Evolutionary conservation across 345 rosid genomes (phyloP).

Genomic region (Murraya paniculata): DNA sequence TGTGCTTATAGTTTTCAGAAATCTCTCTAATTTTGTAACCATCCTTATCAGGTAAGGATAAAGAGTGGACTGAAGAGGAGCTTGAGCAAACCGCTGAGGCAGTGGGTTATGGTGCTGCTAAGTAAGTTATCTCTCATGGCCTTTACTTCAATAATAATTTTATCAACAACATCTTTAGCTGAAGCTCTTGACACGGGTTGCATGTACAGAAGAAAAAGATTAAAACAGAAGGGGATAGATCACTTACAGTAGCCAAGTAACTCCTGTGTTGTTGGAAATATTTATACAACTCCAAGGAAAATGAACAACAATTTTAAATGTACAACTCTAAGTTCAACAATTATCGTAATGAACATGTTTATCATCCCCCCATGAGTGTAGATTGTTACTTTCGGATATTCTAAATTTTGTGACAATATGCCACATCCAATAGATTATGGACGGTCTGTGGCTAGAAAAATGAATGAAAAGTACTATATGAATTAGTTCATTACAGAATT

Average conservation of each 20-base stretch:
- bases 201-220: not conserved
- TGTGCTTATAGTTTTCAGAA: not conserved
- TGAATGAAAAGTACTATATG: not conserved
- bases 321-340: not conserved
- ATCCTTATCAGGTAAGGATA: conserved; percentile 60
- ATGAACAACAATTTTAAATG: not conserved
- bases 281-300: not conserved
- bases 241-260: not conserved
- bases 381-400: not conserved
- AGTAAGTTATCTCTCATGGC: conserved; percentile 48
- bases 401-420: not conserved
- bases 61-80: conserved; percentile 84
- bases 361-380: not conserved
- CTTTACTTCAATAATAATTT: not conserved
- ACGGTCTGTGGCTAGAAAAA: not conserved
- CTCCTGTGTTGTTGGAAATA: not conserved
- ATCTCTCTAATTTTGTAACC: not conserved
- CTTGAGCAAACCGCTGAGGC: conserved; percentile 92
- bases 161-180: not conserved
- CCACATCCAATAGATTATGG: not conserved
- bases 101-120: conserved; percentile 93
- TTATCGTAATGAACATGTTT: not conserved
- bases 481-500: not conserved
- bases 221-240: not conserved
- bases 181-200: not conserved